Percentiles rank a stretch among this genome's conserved stretches.
These are phyloP conservation scores for Metschnikowia similis DNA, from an alignment of 805 yeast species.

Conservation along the genomic window DNA sequence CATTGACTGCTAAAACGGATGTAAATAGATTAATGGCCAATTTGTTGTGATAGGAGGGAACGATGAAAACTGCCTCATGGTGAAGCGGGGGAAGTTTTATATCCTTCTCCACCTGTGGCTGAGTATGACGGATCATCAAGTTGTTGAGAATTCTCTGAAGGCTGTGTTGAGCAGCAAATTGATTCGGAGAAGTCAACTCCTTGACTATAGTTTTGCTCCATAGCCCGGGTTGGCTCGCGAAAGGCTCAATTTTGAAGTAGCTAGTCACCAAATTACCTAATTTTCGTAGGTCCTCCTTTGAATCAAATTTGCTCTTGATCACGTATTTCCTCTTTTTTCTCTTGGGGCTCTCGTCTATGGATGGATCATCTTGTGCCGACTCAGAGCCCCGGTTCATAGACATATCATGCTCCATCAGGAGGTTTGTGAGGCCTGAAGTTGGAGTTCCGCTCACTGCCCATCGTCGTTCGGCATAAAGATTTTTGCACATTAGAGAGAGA, in stretches of 20 bases:
- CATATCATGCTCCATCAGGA: constrained; percentile 39
- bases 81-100: constrained; percentile 54
- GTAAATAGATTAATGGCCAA: constrained; percentile 60
- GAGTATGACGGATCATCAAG: constrained; percentile 54
- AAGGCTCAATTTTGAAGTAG: constrained; percentile 58
- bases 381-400: background rate
- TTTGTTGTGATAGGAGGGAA: constrained; percentile 60
- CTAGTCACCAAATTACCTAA: constrained; percentile 50
- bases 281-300: constrained; percentile 48
- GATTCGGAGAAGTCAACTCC: constrained; percentile 40
- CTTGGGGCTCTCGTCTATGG: constrained; percentile 10
- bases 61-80: constrained; percentile 54
- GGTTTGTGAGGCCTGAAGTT: constrained; percentile 60
- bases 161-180: constrained; percentile 39
- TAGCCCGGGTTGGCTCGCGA: constrained; percentile 41
- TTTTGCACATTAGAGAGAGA: constrained; percentile 45
- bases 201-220: constrained; percentile 47
- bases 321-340: constrained; percentile 32
- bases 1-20: constrained; percentile 66
- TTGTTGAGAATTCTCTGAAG: constrained; percentile 40
- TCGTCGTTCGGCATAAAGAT: constrained; percentile 52
- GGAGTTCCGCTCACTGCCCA: constrained; percentile 82
- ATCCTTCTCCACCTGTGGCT: constrained; percentile 52
- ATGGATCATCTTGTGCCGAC: background rate
- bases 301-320: constrained; percentile 48